Base-by-base conservation (phyloP, 2,329 filamentous ascomycete genomes). In the Diaporthe capsici region DNA sequence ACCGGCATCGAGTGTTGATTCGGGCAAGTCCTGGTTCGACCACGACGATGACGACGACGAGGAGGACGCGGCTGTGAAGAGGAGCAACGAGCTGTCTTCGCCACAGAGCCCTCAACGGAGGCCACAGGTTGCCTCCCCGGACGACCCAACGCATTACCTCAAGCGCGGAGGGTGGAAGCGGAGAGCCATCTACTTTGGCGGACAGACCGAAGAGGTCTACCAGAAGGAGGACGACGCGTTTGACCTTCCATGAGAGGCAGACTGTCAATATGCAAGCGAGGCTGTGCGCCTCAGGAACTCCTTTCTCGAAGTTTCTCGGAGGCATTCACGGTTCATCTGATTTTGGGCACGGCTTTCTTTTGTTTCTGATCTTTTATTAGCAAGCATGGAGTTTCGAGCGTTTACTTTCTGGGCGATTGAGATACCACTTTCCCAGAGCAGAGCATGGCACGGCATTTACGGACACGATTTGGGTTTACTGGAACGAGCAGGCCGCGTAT, bases 91-190 rank as follows among this genome's bases (percentile, higher is more conserved):
- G 61, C 44, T 71, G 31, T 72, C 65, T 2, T 25, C 71, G 8
- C 67, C 76, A 15, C 65, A 55, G 51, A 61, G 68, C 68, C 79
- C 42, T 13, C 79, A 74, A 3, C 78, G 75, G 17, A 79, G 81
- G 49, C 75, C 78, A 22, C 79, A 77, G 47, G 74, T 75, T 55
- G 76, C 60, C n/a, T 75, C 67, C 20, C 55, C 74, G 15, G 77
- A 76, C 34, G 80, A 79, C 31, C 76, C 79, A 8, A 81, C 81
- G 39, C 77, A 80, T 47, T 83, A 80, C 53, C 76, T 84, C 22
- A 81, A 81, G 77, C 79, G 82, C 2, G 83, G 83, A 70, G 82
- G 79, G 68, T 84, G 83, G 83, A 84, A 84, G 80, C 79, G 83
- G 28, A 76, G 81, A 6, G 83, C 81, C 31, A 83, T 84, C 53